A percentile compares a stretch with the other conserved stretches of the same genome.
Evolutionary conservation across 306 rosid species (phyloP).

Genomic region (Hippophae tibetana): DNA sequence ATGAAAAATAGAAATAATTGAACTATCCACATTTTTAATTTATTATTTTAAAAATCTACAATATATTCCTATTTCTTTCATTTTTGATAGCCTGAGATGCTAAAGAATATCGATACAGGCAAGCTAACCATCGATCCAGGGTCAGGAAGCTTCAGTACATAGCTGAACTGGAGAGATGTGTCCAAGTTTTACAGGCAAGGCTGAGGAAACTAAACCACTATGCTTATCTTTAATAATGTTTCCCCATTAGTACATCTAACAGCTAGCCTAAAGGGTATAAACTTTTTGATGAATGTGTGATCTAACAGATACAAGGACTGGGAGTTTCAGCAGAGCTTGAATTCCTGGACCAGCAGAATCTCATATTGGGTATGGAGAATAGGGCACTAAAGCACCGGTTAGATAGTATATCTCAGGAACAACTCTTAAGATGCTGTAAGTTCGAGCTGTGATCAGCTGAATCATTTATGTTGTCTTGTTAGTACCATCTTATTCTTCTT

Average conservation of each 20-base stretch:
- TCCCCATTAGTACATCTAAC: no score
- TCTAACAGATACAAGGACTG: slow-evolving; percentile 50
- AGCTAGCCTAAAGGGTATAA: not conserved
- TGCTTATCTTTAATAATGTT: not conserved
- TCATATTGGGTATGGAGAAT: slow-evolving; percentile 69
- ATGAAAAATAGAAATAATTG: no score
- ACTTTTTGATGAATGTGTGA: not conserved
- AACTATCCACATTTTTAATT: no score
- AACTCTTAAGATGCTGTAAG: slow-evolving; percentile 64
- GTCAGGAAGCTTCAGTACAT: slow-evolving; percentile 71
- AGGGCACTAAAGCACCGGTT: slow-evolving; percentile 63
- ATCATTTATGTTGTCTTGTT: not conserved
- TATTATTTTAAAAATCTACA: no score
- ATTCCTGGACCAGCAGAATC: slow-evolving; percentile 61
- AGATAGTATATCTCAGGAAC: slow-evolving; percentile 61
- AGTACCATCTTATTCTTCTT: not conserved
- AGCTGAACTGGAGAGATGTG: slow-evolving; percentile 69
- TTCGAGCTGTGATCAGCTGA: not conserved
- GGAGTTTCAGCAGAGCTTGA: slow-evolving; percentile 67
- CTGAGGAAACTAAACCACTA: slow-evolving; percentile 12
- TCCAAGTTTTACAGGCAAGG: slow-evolving; percentile 56
- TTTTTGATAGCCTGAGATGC: not conserved
- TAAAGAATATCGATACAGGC: slow-evolving; percentile 27
- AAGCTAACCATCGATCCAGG: slow-evolving; percentile 72
- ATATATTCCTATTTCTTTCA: no score